A percentile compares a stretch with the other conserved stretches of the same genome.
Conservation (phyloP, 116 monocot species). For the Trichopus zeylanicus region DNA sequence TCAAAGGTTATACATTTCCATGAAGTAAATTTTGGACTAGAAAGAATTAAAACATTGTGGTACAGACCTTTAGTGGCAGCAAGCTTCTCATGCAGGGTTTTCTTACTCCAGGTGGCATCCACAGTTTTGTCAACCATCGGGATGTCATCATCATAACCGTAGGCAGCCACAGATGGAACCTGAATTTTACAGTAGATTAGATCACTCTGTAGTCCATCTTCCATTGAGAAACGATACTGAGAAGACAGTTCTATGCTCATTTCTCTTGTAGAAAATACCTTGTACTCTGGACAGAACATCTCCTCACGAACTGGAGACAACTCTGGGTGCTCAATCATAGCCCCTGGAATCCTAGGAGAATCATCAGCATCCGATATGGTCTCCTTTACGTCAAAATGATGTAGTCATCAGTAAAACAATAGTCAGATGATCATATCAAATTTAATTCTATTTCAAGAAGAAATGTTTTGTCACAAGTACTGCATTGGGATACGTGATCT, state of each 20-base stretch:
- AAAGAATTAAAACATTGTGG: too few relatives aligned
- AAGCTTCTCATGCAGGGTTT: constrained; percentile 26
- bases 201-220: neutral
- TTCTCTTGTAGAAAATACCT: neutral
- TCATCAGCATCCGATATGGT: constrained; percentile 6
- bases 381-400: constrained; percentile 16
- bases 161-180: constrained; percentile 10
- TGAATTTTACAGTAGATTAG: constrained; percentile 7
- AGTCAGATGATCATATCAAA: neutral
- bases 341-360: constrained; percentile 31
- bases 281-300: constrained; percentile 1
- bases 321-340: constrained; percentile 40
- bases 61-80: constrained; percentile 34
- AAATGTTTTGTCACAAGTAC: neutral
- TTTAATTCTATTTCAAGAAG: neutral
- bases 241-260: too few relatives aligned
- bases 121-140: constrained; percentile 80
- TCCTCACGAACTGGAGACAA: constrained; percentile 77
- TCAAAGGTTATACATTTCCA: too few relatives aligned
- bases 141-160: constrained; percentile 37
- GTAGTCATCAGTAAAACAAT: neutral
- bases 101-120: constrained; percentile 55
- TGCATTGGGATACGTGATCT: constrained; percentile 53
- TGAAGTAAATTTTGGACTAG: too few relatives aligned
- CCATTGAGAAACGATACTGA: too few relatives aligned